Percentiles rank a stretch among this genome's conserved stretches.
Conservation (phyloP, 163 green algal species). For the Scenedesmus sp. region DNA sequence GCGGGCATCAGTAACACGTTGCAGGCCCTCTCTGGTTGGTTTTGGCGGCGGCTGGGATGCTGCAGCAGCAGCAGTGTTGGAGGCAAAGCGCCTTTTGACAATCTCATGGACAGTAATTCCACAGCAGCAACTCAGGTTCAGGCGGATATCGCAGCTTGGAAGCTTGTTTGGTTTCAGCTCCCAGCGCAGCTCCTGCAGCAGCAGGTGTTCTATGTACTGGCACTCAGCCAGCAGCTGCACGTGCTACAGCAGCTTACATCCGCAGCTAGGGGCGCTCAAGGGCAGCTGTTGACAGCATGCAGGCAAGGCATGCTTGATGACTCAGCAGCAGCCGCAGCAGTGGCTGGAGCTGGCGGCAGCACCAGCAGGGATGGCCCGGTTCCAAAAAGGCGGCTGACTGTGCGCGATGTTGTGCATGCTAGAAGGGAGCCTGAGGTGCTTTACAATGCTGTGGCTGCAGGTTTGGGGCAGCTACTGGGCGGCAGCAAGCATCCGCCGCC, state of each 20-base stretch:
- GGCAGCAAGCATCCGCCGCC: not conserved
- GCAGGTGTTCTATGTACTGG: constrained; percentile 28
- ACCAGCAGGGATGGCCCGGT: not conserved
- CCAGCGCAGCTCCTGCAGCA: not conserved
- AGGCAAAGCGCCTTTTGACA: too few relatives aligned
- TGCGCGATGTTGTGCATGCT: constrained; percentile 13
- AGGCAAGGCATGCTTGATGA: not conserved
- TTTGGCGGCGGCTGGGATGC: constrained; percentile 21
- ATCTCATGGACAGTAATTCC: too few relatives aligned
- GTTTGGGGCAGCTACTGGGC: not conserved
- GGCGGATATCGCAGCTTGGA: not conserved
- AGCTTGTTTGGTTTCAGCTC: not conserved
- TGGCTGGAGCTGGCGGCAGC: not conserved
- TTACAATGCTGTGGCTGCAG: not conserved
- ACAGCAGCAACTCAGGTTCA: not conserved
- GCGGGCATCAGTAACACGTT: not conserved
- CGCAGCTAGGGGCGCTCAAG: not conserved
- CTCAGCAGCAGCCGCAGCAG: not conserved
- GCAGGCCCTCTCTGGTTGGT: not conserved
- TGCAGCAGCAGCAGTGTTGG: not conserved
- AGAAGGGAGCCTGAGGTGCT: not conserved
- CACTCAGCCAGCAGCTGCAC: not conserved
- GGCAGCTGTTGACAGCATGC: not conserved
- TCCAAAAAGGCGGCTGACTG: not conserved
- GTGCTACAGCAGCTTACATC: not conserved